Percentiles rank a stretch among this genome's conserved stretches.
phyloP scores from a whole-genome alignment of 2,329 filamentous ascomycete genomes.

The Blumeriella jaapii region DNA sequence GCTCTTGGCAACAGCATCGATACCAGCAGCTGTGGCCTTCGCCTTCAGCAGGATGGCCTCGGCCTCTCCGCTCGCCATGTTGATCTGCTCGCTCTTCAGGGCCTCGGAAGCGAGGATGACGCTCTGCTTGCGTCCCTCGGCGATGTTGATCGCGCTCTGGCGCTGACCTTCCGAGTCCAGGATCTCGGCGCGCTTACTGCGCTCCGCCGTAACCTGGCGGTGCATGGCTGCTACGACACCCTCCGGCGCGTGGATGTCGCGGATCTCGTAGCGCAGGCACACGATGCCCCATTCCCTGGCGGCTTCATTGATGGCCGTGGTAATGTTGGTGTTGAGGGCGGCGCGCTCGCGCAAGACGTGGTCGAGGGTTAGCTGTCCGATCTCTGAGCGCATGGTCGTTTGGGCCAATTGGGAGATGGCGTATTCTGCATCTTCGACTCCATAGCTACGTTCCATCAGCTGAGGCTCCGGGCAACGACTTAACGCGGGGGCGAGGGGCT shows the following conservation, averaged over 20 bases:
- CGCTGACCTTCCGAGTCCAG: conserved; percentile 93
- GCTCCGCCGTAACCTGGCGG: conserved; percentile 91
- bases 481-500: neutral
- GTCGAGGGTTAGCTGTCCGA: conserved; percentile 90
- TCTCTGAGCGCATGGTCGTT: conserved; percentile 98
- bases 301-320: conserved; percentile 96
- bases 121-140: conserved; percentile 92
- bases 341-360: conserved; percentile 96
- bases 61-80: conserved; percentile 82
- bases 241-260: conserved; percentile 92
- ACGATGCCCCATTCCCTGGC: conserved; percentile 95
- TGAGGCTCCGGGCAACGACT: neutral
- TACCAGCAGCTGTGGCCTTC: conserved; percentile 72
- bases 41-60: conserved; percentile 86
- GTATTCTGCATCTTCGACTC: conserved; percentile 96
- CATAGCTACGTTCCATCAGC: conserved; percentile 52
- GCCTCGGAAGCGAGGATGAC: conserved; percentile 95
- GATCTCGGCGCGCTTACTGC: conserved; percentile 95
- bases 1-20: conserved; percentile 69
- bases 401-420: conserved; percentile 96
- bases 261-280: conserved; percentile 93
- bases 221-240: conserved; percentile 97
- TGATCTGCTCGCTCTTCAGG: conserved; percentile 81
- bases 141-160: conserved; percentile 97
- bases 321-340: conserved; percentile 94